These are phyloP conservation scores for Pyronema domesticum DNA, from an alignment of 495 filamentous ascomycete genomes.

Conservation along the genomic window DNA sequence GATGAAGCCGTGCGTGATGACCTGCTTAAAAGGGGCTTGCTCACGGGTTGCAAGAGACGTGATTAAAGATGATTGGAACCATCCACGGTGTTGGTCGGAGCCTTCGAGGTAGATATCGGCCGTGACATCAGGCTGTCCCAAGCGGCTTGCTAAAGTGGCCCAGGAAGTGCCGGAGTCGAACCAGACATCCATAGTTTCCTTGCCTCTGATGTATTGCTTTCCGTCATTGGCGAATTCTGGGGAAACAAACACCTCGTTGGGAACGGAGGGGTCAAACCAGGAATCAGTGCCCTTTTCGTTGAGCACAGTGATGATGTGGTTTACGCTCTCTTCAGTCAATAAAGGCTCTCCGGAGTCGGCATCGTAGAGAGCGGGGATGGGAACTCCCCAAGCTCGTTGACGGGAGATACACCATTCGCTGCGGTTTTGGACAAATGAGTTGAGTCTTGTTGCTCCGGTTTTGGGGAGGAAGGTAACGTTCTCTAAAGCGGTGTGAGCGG, in stretches of 20 bases:
- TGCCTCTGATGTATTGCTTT: constrained; percentile 41
- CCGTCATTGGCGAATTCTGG: constrained; percentile 6
- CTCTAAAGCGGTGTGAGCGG: constrained; percentile 48
- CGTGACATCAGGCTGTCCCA: constrained; percentile 23
- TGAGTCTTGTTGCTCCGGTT: constrained; percentile 49
- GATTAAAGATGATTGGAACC: constrained; percentile 98
- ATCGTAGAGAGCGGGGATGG: constrained; percentile 80
- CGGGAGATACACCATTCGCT: constrained; percentile 99
- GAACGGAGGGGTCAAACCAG: constrained; percentile 69
- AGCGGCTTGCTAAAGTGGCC: constrained; percentile 30
- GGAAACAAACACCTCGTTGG: constrained; percentile 35
- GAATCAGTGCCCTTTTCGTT: constrained; percentile 62
- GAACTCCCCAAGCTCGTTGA: constrained; percentile 89
- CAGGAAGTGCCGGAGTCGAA: constrained; percentile 96
- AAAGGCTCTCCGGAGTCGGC: constrained; percentile 46
- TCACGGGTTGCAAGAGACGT: constrained; percentile 48
- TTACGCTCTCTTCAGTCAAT: constrained; percentile 58
- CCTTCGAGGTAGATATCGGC: constrained; percentile 90
- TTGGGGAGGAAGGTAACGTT: constrained; percentile 63
- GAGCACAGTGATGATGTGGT: constrained; percentile 68
- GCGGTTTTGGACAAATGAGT: constrained; percentile 67
- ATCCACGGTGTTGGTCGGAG: constrained; percentile 87
- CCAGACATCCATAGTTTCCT: constrained; percentile 99
- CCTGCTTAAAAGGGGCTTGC: constrained; percentile 55
- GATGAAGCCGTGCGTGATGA: constrained; percentile 91